Percentiles rank a stretch among this genome's conserved stretches.
phyloP scores from a whole-genome alignment of 1,284 basidiomycete genomes.

The Puccinia polysora region DNA sequence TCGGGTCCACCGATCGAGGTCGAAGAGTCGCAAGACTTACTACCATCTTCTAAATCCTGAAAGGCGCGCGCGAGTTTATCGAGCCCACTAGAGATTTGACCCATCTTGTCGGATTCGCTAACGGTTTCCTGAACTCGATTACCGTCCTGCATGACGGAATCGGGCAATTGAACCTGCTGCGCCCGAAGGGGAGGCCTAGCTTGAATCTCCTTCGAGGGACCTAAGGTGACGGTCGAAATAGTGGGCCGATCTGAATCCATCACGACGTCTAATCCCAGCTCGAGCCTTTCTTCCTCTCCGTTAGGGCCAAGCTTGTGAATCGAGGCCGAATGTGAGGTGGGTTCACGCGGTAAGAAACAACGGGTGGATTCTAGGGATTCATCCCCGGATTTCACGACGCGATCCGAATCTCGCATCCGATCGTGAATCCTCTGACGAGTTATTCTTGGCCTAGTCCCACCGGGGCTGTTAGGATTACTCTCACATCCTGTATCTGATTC shows the following conservation, averaged over 20 bases:
- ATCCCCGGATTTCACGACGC: background rate
- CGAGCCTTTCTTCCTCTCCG: slow-evolving; percentile 35
- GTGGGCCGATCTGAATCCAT: slow-evolving; percentile 7
- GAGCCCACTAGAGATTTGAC: slow-evolving; percentile 36
- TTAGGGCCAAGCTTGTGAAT: slow-evolving; percentile 28
- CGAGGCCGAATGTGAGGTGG: slow-evolving; percentile 29
- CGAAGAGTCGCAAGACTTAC: slow-evolving; percentile 25
- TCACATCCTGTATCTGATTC: slow-evolving; percentile 19
- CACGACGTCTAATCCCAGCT: background rate
- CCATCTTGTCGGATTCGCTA: slow-evolving; percentile 11
- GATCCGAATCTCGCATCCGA: slow-evolving; percentile 23
- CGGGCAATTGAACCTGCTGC: slow-evolving; percentile 7
- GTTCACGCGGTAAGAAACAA: slow-evolving; percentile 4
- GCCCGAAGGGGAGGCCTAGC: slow-evolving; percentile 35
- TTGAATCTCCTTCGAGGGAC: slow-evolving; percentile 27
- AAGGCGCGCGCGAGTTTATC: slow-evolving; percentile 40
- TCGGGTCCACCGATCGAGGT: slow-evolving; percentile 3
- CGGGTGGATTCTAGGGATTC: background rate
- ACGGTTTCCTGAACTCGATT: background rate
- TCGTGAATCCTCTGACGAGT: slow-evolving; percentile 40
- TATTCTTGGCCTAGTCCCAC: slow-evolving; percentile 21
- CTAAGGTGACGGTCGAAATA: slow-evolving; percentile 6
- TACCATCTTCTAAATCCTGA: slow-evolving; percentile 16
- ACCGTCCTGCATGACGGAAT: slow-evolving; percentile 1
- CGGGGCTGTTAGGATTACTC: slow-evolving; percentile 8